Base-by-base conservation (phyloP, 345 rosid species). In the Eucalyptus erythrocorys region DNA sequence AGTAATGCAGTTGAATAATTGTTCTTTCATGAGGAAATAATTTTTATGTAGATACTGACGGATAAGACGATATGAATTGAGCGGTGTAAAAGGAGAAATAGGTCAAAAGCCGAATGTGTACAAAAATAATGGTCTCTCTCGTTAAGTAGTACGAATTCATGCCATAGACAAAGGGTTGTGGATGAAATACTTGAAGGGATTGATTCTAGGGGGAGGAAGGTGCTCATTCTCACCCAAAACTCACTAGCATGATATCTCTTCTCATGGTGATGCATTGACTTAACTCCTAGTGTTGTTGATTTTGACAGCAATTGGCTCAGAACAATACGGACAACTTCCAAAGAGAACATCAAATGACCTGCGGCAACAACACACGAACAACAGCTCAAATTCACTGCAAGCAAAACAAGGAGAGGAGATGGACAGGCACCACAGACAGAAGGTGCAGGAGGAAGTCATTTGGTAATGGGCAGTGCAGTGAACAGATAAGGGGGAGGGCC, bases 281-380 rank as follows among this genome's bases (percentile, higher is more conserved):
- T 85, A 92, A 76, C 90, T 92, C 92, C 88, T 91, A n/a, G 90
- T 30, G 88, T 51, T 42, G 89, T 86, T 91, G 91, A 92, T 90
- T 90, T 93, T 97, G 89, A 95, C 94, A n/a, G 98, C 99, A 10
- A 95, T 92, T 13, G 96, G 94, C 87, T 94, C 96, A 49, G 94
- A 97, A 87, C 98, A 95, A 90, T 94, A 95, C 4, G 98, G 97
- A 88, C 99, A 96, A 66, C 95, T 94, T 34, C 99, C 95, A 64
- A 95, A 95, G 47, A 95, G 93, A 90, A 96, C 95, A 93, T 97
- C 93, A 88, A 92, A 95, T 88, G 98, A 95, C 93, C 97, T 96
- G 95, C 91, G 86, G 81, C 12, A 4, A 89, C 40, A 32, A 50
- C 40, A 49, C 53, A 21, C 5, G 6, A 48, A 40, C 17, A 50